Base-by-base conservation (phyloP, 2,329 filamentous ascomycete genomes). In the Aphanocladium album region DNA sequence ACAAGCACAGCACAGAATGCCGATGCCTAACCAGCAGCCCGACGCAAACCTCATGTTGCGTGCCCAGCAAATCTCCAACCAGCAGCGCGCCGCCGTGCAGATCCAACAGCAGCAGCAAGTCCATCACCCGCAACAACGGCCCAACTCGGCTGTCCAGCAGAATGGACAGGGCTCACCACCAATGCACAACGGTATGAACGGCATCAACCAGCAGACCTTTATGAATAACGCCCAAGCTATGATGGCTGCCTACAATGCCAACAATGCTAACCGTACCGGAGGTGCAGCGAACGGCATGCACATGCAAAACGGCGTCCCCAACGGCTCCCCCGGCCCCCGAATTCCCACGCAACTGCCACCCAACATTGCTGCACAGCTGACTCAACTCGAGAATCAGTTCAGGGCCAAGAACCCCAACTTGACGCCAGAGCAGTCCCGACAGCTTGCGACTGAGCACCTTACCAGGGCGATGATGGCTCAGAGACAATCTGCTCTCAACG, bases 31-130 rank as follows among this genome's bases (percentile, higher is more conserved):
- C 54, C 73, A 76, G 8, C 75, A 74, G 47, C 70, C 83, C 2
- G 83, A 86, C 62, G 75, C 83, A 27, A 80, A 79, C 59, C 72
- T 87, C 51, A 79, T 87, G 66, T 76, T 88, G 66, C 86, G 89
- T 67, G 83, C 86, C 17, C 85, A 86, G 59, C 83, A 85, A 47
- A 85, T 90, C 46, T 81, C 88, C 12, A 86, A 89, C 67, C 84
- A 87, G 67, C 85, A 88, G 67, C 79, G 83, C 16, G 79, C 76
- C 43, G 77, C 77, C 14, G 77, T 81, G 3, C 78, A 82, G 62
- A 74, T 79, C 67, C 80, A 81, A 59, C 76, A 79, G 59, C 76
- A 79, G 45, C 72, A 76, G 46, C 72, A 70, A n/a, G 72, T 71
- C n/a, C 73, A 71, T 41, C 67, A 68, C 43, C 69, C 64, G 16